Base-by-base conservation (phyloP, 305 asterid species). In the Fraxinus angustifolia region DNA sequence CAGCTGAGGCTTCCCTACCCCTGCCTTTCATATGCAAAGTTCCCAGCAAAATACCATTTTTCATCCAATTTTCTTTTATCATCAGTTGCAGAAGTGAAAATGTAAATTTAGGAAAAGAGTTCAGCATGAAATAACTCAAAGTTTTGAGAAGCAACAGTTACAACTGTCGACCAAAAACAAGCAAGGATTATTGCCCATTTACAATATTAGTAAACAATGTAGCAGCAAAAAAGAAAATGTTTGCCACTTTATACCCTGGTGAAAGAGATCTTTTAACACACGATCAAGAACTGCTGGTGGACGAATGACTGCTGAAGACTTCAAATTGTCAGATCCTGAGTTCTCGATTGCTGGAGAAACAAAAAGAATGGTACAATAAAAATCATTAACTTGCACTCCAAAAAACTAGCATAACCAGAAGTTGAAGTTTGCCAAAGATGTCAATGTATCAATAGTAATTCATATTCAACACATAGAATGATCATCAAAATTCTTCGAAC, bases 201-300 rank as follows among this genome's bases (percentile, higher is more conserved):
- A 36, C 21, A 68, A 34, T 67, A 81, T 74, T 65, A 79, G 45
- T 62, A 60, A 82, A 76, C 6, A 14, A 77, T 56, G 50, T 23
- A 67, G 36, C 74, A 82, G 79, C 17, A 60, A 34, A 83, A 84
- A 68, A 62, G 53, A 35, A 30, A 14, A 70, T 12, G 10, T 4
- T 30, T 70, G 38, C 75, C 78, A 71, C 19, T 45, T 28, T 30
- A 79, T 86, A 93, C 99, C 98, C 38, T 93, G 94, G 77, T 90
- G 93, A 87, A 94, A 93, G 71, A 96, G 94, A 86, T 96, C 98
- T 86, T 94, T 96, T 42, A 96, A 93, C 86, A 96, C 97, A 77
- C 98, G 98, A 81, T 93, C 98, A 87, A 96, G 98, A 88, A 96
- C 99, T 56, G 98, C 91, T n/a, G 98, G 98, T 34, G 98, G 98